These are phyloP conservation scores for Amniculicola lignicola DNA, from an alignment of 495 filamentous ascomycete genomes.

Conservation along the genomic window DNA sequence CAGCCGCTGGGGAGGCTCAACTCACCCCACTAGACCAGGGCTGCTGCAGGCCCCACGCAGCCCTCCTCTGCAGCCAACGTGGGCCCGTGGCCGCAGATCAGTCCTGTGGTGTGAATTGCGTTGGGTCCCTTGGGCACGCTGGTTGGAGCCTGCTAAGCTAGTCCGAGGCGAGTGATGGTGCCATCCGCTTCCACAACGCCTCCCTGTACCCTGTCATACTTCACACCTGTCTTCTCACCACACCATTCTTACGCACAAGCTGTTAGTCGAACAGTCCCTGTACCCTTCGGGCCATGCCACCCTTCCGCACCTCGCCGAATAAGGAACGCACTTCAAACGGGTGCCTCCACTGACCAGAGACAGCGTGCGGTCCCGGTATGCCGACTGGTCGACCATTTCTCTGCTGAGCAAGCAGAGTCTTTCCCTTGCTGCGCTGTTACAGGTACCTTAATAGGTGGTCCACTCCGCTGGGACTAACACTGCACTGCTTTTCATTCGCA, in stretches of 20 bases:
- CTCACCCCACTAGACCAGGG: constrained; percentile 22
- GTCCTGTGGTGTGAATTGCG: constrained; percentile 1
- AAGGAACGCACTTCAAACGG: constrained; percentile 26
- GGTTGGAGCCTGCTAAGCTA: no score
- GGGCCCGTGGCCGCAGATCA: constrained; percentile 32
- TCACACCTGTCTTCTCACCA: constrained; percentile 4
- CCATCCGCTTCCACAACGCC: constrained; percentile 12
- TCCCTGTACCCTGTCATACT: constrained; percentile 13
- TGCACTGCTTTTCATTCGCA: no score
- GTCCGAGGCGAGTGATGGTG: constrained; percentile 22
- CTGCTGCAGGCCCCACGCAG: constrained; percentile 10
- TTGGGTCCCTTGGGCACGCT: background rate
- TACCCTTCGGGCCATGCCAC: constrained; percentile 8
- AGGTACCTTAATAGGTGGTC: no score
- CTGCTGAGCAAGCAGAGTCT: constrained; percentile 11
- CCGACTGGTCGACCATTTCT: no score
- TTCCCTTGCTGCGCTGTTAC: constrained; percentile 13
- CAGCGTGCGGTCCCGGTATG: no score
- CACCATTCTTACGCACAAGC: constrained; percentile 21
- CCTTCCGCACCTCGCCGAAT: constrained; percentile 24
- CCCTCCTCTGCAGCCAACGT: constrained; percentile 18
- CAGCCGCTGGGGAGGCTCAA: background rate
- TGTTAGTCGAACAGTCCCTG: constrained; percentile 19
- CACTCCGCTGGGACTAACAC: no score
- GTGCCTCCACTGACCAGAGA: constrained; percentile 25